Evolutionary conservation across 306 rosid genomes (phyloP), one percentile per base, ranked within the genome.

Genomic region (Senna siamea): DNA sequence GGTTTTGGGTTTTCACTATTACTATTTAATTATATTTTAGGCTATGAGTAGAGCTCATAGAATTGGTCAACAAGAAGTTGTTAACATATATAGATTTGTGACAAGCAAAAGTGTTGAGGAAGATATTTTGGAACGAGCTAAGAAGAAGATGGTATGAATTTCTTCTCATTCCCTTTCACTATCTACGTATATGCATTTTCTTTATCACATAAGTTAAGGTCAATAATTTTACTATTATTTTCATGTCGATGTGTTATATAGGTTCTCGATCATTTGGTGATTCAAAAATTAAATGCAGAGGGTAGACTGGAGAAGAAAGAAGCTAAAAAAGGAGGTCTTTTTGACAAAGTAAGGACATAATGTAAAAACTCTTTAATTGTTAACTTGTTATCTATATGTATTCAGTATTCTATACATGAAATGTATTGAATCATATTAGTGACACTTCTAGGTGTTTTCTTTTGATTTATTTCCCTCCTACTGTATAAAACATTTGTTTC

Each of bases 21-120:
- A 35, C 14, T 66, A 18, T 66, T 56, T 46, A 17, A 28, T 13
- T 59, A 40, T 75, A 62, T 32, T 78, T 65, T 71, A 95, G 99
- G 99, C 99, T 52, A 95, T 95, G 99, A 95, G 99, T 78, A 88
- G 99, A 79, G 99, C 99, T 70, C 99, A 95, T 60, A 89, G 99
- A 82, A 95, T 95, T 63, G 99, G 99, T 66, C 99, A 95, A 76
- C 98, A 90, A 83, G 99, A 95, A 58, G 99, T 95, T 76, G 99
- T 95, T 70, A 95, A 95, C 87, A 95, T 95, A 82, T 95, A 95
- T 79, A 87, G 99, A 81, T 92, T 95, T 86, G 98, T 95, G 70
- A 95, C 97, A 9, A 88, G 99, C 92, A 88, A 90, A 85, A 95
- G 99, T 79, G 99, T 95, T 10, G 99, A 95, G 90, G 99, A 95